These are phyloP conservation scores for Sporisorium exsertum DNA, from an alignment of 1,284 basidiomycete species.

Conservation along the genomic window DNA sequence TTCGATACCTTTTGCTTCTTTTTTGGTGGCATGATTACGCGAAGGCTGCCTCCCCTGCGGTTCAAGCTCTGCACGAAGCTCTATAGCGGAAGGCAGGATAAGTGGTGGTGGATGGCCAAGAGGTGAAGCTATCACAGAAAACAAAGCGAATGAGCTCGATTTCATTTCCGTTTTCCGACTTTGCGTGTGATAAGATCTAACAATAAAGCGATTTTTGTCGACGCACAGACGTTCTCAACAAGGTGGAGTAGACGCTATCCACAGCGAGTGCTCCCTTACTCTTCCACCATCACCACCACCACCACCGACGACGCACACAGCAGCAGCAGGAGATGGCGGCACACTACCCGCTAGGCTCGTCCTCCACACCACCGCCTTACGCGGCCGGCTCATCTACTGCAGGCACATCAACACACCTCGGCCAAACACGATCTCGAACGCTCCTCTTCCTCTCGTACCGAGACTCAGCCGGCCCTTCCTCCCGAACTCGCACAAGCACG, in stretches of 20 bases:
- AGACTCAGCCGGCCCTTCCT: constrained; percentile 75
- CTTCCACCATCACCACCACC: constrained; percentile 8
- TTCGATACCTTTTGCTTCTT: constrained; percentile 19
- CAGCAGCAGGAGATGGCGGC: constrained; percentile 7
- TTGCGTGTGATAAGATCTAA: neutral
- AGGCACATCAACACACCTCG: constrained; percentile 10
- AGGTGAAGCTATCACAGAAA: neutral
- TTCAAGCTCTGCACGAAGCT: neutral
- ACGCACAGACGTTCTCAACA: neutral
- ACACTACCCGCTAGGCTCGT: constrained; percentile 22
- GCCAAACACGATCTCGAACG: constrained; percentile 83
- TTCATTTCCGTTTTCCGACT: constrained; percentile 9
- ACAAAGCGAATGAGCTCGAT: neutral
- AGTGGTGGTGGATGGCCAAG: neutral
- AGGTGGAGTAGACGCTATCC: constrained; percentile 1
- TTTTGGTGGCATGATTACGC: constrained; percentile 16
- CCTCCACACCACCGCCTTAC: constrained; percentile 35
- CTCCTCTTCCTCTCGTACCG: constrained; percentile 94
- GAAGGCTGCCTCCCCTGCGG: too few relatives aligned
- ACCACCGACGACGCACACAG: neutral
- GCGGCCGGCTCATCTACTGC: neutral
- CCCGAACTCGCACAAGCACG: constrained; percentile 2
- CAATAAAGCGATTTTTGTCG: neutral
- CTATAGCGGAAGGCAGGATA: neutral
- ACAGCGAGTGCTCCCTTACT: neutral